phyloP scores from a whole-genome alignment of 2,329 filamentous ascomycete species.

The Berkeleyomyces rouxiae region DNA sequence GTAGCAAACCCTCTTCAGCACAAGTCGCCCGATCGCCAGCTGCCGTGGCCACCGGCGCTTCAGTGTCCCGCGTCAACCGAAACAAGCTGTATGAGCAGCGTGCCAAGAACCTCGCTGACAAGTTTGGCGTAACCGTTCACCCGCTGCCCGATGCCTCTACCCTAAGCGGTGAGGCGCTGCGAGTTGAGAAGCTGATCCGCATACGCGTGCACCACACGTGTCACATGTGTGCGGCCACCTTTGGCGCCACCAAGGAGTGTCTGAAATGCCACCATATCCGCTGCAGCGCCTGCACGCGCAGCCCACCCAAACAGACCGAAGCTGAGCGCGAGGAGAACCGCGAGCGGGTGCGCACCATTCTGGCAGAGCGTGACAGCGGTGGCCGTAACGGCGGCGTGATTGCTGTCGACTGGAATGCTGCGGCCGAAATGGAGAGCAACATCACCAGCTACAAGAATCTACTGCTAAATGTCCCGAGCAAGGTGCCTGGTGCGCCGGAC shows the following conservation, averaged over 20 bases:
- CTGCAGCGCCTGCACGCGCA: conserved; percentile 65
- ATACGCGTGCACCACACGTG: conserved; percentile 67
- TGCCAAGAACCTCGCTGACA: conserved; percentile 36
- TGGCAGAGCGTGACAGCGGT: conserved; percentile 34
- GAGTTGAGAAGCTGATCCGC: conserved; percentile 59
- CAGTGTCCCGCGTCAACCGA: conserved; percentile 18
- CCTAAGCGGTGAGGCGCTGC: conserved; percentile 33
- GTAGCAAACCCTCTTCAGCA: background rate
- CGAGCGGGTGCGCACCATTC: conserved; percentile 30
- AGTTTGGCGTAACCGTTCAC: conserved; percentile 39
- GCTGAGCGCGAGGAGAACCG: conserved; percentile 36
- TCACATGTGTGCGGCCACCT: conserved; percentile 62
- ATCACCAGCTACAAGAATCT: conserved; percentile 17
- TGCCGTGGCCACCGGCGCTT: conserved; percentile 16
- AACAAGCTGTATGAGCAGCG: conserved; percentile 38
- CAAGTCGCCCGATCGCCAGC: conserved; percentile 13
- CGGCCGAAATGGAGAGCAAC: conserved; percentile 23
- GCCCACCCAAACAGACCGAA: conserved; percentile 49
- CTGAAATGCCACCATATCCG: conserved; percentile 59
- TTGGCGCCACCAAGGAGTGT: conserved; percentile 58
- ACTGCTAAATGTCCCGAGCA: conserved; percentile 45
- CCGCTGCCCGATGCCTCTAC: conserved; percentile 26
- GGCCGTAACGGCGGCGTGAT: conserved; percentile 31
- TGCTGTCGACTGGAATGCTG: conserved; percentile 22
- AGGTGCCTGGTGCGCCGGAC: conserved; percentile 46